Evolutionary conservation across 2,329 filamentous ascomycete genomes (phyloP), one percentile per base, ranked within the genome.

Genomic region (Leptodontidium sp.): DNA sequence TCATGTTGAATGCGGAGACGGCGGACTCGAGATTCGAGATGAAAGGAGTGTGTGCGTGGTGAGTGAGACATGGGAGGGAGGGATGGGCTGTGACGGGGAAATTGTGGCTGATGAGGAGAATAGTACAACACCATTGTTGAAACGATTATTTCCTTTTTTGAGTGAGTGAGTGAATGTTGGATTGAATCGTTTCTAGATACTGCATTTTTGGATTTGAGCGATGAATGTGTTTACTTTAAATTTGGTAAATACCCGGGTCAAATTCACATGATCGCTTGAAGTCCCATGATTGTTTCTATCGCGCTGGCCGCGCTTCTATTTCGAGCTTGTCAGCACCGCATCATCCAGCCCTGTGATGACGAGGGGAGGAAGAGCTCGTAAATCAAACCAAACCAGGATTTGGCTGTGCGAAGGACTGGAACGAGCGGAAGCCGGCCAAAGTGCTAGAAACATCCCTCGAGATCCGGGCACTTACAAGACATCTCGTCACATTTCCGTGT

Each of bases 401-500:
- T 1, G n/a, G n/a, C 45, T 17, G 8, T 40, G 9, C 38, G 2
- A 8, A 40, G 38, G 38, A 40, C 38, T 12, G 38, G 38, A 12
- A 32, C 53, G 38, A 57, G 53, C 53, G 29, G 15, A 53, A 57
- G 53, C 15, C 53, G 53, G 53, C 29, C 53, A 58, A 58, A 58
- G 55, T 58, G 58, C 24, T 61, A 49, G 40, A n/a, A 61, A 61
- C 35, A 50, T 35, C 15, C 15, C 15, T 50, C 29, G 59, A 61
- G 15, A 62, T 49, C 59, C 15, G 43, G 45, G 21, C 45, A 61
- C 14, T 24, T 32, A 21, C 43, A 62, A 35, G 45, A 49, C 40
- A 49, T 49, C 35, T 59, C n/a, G 57, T 59, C 57, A 43, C 26
- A 62, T 50, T 62, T 47, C 21, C 55, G 38, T 9, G 38, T 59